A percentile compares a stretch with the other conserved stretches of the same genome.
phyloP scores from a whole-genome alignment of 139 green algal species.

The Coelastrella sp. region DNA sequence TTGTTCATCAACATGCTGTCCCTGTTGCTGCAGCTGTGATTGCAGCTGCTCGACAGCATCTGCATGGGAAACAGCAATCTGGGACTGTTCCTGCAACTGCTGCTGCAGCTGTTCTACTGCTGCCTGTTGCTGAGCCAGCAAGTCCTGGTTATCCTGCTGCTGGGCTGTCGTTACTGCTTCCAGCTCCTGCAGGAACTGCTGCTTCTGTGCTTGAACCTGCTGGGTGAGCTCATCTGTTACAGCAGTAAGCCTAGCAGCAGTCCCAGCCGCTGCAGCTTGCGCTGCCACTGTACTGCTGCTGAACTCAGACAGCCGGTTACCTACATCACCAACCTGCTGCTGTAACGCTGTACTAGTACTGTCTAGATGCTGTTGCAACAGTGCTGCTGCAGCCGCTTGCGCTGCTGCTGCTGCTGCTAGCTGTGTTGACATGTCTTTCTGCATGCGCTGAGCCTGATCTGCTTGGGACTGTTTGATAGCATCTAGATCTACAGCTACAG shows the following conservation, averaged over 20 bases:
- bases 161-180: neutral
- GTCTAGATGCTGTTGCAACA: neutral
- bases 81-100: neutral
- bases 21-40: neutral
- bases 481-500: neutral
- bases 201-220: neutral
- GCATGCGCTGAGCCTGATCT: neutral
- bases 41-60: neutral
- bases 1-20: neutral
- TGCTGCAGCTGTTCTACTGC: neutral
- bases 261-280: neutral
- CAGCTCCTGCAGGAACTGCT: neutral
- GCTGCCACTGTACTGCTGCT: neutral
- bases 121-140: neutral
- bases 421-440: neutral
- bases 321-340: neutral
- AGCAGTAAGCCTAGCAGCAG: neutral
- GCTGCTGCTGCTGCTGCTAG: neutral
- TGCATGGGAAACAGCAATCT: neutral
- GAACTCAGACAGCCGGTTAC: neutral
- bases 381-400: neutral
- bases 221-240: neutral
- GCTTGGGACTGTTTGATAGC: neutral
- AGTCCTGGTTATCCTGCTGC: neutral
- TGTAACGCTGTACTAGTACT: neutral